Percentiles rank a stretch among this genome's conserved stretches.
Evolutionary conservation across 192 early-diverging fungal species (phyloP).

Genomic region (Rhizophagus prolifer): DNA sequence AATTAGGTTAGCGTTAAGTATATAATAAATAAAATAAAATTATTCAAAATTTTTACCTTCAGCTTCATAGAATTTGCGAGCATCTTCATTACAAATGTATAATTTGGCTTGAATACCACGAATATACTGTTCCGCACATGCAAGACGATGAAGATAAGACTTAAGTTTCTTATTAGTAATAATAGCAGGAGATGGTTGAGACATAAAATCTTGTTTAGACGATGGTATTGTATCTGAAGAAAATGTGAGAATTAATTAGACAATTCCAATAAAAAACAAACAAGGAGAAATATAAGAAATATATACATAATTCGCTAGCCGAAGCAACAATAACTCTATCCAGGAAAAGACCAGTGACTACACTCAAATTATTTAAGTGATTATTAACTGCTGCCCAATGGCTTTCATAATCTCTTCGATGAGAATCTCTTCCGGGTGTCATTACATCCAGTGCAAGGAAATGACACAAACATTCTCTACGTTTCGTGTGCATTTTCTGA

Average conservation of each 20-base stretch:
- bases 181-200: slow-evolving; percentile 35
- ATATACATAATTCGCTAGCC: slow-evolving; percentile 50
- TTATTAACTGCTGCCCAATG: slow-evolving; percentile 43
- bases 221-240: background rate
- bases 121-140: slow-evolving; percentile 50
- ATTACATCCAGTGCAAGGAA: slow-evolving; percentile 42
- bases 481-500: slow-evolving; percentile 51
- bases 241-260: background rate
- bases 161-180: slow-evolving; percentile 37
- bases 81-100: slow-evolving; percentile 58
- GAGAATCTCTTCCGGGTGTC: slow-evolving; percentile 29
- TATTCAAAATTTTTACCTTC: slow-evolving; percentile 9
- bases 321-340: slow-evolving; percentile 41
- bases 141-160: slow-evolving; percentile 47
- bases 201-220: slow-evolving; percentile 37
- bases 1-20: background rate
- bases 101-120: slow-evolving; percentile 58
- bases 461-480: slow-evolving; percentile 58
- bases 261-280: background rate
- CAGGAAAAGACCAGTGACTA: slow-evolving; percentile 39
- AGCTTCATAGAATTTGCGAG: slow-evolving; percentile 34
- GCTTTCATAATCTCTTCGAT: slow-evolving; percentile 40
- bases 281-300: background rate
- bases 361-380: slow-evolving; percentile 37
- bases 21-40: background rate